Percentiles rank a stretch among this genome's conserved stretches.
Conservation (phyloP, 768 basidiomycete genomes). For the Chiua virens region DNA sequence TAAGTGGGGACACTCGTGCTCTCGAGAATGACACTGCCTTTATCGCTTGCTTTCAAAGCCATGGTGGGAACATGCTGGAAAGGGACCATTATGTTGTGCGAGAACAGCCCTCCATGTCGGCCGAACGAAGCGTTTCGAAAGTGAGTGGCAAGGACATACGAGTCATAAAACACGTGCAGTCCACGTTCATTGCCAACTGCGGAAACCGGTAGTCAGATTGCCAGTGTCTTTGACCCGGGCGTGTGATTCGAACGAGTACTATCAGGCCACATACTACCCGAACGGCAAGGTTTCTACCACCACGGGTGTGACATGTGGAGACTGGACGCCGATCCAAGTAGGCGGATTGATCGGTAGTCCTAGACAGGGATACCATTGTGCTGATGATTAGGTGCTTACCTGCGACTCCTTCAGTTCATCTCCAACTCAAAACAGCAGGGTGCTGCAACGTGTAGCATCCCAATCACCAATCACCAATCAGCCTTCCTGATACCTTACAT, state of each 20-base stretch:
- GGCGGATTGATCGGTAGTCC: no score
- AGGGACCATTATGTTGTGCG: neutral
- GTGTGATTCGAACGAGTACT: conserved; percentile 14
- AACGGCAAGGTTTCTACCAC: no score
- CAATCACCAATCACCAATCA: neutral
- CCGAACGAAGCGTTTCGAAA: conserved; percentile 5
- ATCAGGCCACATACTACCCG: no score
- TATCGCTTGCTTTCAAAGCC: no score
- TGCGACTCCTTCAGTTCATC: neutral
- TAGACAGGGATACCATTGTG: neutral
- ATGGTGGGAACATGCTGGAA: no score
- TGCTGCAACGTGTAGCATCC: neutral
- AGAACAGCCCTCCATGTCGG: conserved; percentile 2
- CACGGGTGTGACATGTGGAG: no score
- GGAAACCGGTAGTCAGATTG: neutral
- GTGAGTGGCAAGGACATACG: neutral
- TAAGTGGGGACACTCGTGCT: no score
- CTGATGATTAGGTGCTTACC: neutral
- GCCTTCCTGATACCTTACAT: conserved; percentile 5
- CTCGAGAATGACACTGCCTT: no score
- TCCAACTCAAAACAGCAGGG: neutral
- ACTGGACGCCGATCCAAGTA: no score
- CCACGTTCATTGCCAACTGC: conserved; percentile 4
- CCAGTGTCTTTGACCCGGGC: conserved; percentile 1
- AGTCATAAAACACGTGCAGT: conserved; percentile 15